Conservation (phyloP, 805 yeast species). For the Nakazawaea siamensis region DNA sequence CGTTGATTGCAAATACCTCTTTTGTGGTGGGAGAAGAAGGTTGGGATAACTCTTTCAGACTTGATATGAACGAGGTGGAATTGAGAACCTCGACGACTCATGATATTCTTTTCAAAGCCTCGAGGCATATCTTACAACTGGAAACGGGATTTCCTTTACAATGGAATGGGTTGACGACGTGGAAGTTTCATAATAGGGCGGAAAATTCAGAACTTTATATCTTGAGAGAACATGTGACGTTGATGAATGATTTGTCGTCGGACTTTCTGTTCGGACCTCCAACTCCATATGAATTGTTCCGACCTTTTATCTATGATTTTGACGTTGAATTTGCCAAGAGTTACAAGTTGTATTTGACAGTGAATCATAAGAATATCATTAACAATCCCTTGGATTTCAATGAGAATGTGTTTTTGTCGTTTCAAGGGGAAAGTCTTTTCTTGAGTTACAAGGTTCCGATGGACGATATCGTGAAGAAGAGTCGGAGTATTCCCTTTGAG, state of each 20-base stretch:
- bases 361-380: constrained; percentile 82
- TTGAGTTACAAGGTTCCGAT: constrained; percentile 50
- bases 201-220: constrained; percentile 50
- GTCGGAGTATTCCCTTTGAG: constrained; percentile 41
- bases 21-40: constrained; percentile 46
- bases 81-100: constrained; percentile 83
- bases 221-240: constrained; percentile 72
- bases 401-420: constrained; percentile 69
- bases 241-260: constrained; percentile 60
- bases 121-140: constrained; percentile 44
- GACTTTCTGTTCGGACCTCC: constrained; percentile 75
- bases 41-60: constrained; percentile 38
- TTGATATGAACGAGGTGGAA: constrained; percentile 48
- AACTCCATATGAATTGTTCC: constrained; percentile 64
- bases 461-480: constrained; percentile 40
- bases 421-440: constrained; percentile 53
- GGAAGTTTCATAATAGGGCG: constrained; percentile 54
- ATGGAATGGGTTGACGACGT: constrained; percentile 75
- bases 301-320: constrained; percentile 60
- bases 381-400: constrained; percentile 81
- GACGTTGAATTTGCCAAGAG: constrained; percentile 47
- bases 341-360: constrained; percentile 62
- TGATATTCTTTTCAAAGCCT: constrained; percentile 62
- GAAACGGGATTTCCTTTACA: constrained; percentile 62
- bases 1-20: constrained; percentile 35